Base-by-base conservation (phyloP, 352 stramenopile species). In the Phytophthora quininea region DNA sequence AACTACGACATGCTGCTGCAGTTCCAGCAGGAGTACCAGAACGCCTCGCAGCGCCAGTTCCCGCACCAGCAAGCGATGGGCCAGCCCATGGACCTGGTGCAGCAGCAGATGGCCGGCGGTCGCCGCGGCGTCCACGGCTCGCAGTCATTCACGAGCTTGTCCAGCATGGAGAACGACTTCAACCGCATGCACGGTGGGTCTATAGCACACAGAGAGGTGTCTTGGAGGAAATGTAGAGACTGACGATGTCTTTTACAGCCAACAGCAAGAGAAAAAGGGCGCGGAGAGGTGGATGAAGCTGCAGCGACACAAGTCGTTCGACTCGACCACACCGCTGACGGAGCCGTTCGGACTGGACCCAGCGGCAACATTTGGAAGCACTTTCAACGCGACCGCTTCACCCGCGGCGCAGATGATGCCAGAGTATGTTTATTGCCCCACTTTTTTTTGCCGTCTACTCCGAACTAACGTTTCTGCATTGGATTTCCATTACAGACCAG, bases 131-230 rank as follows among this genome's bases (percentile, higher is more conserved):
- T 93, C 8, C 82, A 91, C 62, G 79, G 74, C 30, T 93, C 85
- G 29, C 79, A 84, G 54, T 93, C 85, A 33, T 90, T 90, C 61
- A 91, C 85, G 35, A 89, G 68, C 31, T 65, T 93, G 32, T 83
- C 85, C 11, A 91, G 72, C 47, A 93, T 93, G 85, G 82, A 91
- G 64, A 79, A 67, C 15, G 82, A 91, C 50, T 82, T 84, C 58
- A 73, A 76, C 43, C 74, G 82, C 9, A 82, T 80, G 32, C 74
- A 73, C 56, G 64, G 81, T 77, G 15, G 38, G 33, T 38, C 50
- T 30, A 27, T 27, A 11, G 51, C 3, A 49, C 30, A 47, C 10
- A 24, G 32, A 47, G 15, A 27, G 15, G 19, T 43, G 37, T 43
- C 12, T 43, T 43, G 7, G 37, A 12, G 37, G 37, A 43, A 43